A percentile compares a stretch with the other conserved stretches of the same genome.
These are phyloP conservation scores for Pascua guehoae DNA, from an alignment of 1,284 basidiomycete species.

Conservation along the genomic window DNA sequence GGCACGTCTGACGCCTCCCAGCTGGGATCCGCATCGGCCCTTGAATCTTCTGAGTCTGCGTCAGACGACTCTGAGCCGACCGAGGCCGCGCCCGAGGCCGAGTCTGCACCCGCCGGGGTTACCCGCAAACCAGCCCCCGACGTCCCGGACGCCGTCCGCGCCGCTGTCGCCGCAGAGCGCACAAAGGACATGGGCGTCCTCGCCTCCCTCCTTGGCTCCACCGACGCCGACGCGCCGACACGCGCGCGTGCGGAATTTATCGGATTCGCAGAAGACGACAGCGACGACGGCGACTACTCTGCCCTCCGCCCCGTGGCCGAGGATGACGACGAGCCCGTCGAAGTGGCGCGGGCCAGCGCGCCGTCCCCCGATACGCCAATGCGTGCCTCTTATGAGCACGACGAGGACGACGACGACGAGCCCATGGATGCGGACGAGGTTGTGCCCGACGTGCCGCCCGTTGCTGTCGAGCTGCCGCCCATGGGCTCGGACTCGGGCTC, in stretches of 20 bases:
- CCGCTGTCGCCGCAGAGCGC: slow-evolving; percentile 26
- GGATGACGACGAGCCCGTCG: slow-evolving; percentile 16
- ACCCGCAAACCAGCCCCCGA: neutral
- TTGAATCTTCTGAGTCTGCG: neutral
- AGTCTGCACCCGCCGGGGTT: too few relatives aligned
- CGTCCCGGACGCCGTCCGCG: slow-evolving; percentile 23
- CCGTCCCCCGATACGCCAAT: slow-evolving; percentile 3
- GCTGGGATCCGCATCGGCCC: neutral
- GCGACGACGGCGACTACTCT: slow-evolving; percentile 18
- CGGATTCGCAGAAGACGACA: slow-evolving; percentile 27
- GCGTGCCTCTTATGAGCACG: slow-evolving; percentile 1
- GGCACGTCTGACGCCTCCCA: neutral
- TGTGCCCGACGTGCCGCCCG: slow-evolving; percentile 5
- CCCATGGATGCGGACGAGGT: slow-evolving; percentile 1
- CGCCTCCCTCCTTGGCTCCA: slow-evolving; percentile 23
- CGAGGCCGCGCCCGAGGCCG: neutral
- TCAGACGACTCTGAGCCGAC: neutral
- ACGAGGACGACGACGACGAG: slow-evolving; percentile 9
- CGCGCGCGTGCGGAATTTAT: slow-evolving; percentile 16
- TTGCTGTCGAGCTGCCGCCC: too few relatives aligned
- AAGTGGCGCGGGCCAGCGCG: slow-evolving; percentile 12
- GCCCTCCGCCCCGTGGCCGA: slow-evolving; percentile 9
- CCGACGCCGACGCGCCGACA: neutral
- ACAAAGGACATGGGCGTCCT: slow-evolving; percentile 28
- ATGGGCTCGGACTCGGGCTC: neutral